Conservation (phyloP, 148 eudicot species). For the Pouteria glomerata region DNA sequence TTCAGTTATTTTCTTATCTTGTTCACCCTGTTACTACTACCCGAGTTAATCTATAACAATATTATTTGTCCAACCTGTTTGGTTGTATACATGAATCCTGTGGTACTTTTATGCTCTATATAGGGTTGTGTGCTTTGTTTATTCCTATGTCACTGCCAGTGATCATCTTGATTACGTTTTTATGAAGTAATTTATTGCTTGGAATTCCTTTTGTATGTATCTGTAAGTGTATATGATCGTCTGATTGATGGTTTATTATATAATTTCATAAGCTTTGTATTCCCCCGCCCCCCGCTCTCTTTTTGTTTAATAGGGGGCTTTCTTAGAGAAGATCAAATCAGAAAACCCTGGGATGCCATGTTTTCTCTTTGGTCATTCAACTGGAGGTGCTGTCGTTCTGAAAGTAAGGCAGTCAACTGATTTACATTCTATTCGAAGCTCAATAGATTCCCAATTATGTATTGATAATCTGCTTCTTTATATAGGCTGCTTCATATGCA, state of each 20-base stretch:
- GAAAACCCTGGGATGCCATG: conserved; percentile 80
- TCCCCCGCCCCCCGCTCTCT: neutral
- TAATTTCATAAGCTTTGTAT: conserved; percentile 9
- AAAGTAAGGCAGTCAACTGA: conserved; percentile 38
- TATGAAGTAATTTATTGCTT: neutral
- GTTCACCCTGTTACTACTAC: neutral
- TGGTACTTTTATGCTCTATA: neutral
- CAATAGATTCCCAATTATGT: neutral
- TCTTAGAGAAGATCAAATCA: conserved; percentile 55
- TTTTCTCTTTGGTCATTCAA: conserved; percentile 93
- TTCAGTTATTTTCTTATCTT: conserved; percentile 1
- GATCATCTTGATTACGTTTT: neutral
- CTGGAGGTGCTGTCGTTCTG: conserved; percentile 86
- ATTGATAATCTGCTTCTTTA: conserved; percentile 4
- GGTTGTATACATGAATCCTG: no score
- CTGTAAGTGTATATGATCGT: neutral
- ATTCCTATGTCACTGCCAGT: neutral
- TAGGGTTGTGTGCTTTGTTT: neutral
- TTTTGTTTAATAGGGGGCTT: conserved; percentile 43
- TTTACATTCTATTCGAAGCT: neutral
- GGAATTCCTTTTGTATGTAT: conserved; percentile 5
- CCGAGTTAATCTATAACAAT: neutral
- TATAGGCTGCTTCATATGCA: conserved; percentile 51
- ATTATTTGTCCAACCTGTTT: neutral
- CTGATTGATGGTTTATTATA: neutral